Percentiles rank a stretch among this genome's conserved stretches.
Evolutionary conservation across 2,329 filamentous ascomycete genomes (phyloP).

Genomic region (Fusarium equiseti): DNA sequence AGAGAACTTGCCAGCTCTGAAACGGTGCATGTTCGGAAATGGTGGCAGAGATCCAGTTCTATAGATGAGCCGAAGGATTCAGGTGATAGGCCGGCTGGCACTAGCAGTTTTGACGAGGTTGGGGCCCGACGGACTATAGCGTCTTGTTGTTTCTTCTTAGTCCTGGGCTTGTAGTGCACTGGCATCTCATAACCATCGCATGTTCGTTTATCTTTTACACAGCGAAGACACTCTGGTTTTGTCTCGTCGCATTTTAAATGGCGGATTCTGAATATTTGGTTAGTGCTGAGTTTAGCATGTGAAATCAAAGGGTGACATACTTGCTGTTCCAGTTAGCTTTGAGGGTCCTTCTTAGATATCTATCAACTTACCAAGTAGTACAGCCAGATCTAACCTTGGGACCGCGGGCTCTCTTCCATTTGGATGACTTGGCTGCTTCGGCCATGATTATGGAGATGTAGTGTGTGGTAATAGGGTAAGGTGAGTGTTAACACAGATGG

Average conservation of each 20-base stretch:
- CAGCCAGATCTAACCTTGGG: slow-evolving; percentile 31
- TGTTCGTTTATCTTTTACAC: slow-evolving; percentile 12
- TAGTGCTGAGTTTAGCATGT: background rate
- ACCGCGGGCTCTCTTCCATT: slow-evolving; percentile 11
- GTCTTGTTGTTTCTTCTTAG: background rate
- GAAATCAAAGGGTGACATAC: background rate
- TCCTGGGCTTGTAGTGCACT: background rate
- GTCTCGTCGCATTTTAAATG: slow-evolving; percentile 33
- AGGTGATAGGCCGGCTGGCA: slow-evolving; percentile 3
- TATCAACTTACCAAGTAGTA: slow-evolving; percentile 4
- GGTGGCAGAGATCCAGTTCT: slow-evolving; percentile 17
- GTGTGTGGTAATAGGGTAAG: no score
- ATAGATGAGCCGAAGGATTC: background rate
- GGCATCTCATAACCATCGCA: slow-evolving; percentile 20
- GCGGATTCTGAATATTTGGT: slow-evolving; percentile 5
- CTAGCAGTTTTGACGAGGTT: background rate
- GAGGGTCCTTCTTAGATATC: rapidly evolving
- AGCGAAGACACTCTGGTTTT: slow-evolving; percentile 17
- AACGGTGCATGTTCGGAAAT: slow-evolving; percentile 15
- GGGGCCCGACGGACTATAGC: background rate
- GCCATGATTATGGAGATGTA: background rate
- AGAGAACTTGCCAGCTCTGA: background rate
- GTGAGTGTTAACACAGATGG: rapidly evolving
- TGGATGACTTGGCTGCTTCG: background rate
- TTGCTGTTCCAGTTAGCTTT: background rate